Evolutionary conservation across 1,139 yeast species (phyloP), one percentile per base, ranked within the genome.

Genomic region (Saccharomyces hybrid): DNA sequence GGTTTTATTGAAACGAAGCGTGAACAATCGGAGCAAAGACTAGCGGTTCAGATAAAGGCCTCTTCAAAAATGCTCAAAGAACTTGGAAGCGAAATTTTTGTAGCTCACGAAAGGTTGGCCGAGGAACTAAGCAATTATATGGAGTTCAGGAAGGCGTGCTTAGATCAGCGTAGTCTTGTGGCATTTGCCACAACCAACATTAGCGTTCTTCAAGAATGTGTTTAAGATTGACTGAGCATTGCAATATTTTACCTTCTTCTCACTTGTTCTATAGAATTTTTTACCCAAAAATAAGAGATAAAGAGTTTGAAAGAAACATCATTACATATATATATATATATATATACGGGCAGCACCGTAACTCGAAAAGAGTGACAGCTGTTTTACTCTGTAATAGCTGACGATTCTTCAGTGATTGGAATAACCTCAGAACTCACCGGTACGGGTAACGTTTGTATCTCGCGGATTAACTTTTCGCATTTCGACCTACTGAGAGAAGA

Each of bases 41-140:
- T 76, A 9, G 57, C 73, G 2, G 65, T 63, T 1, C 64, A 65
- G 13, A 64, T 73, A 14, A 51, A 51, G 14, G 63, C 56, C 31
- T 49, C 61, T n/a, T 50, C 56, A 5, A 52, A 29, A 41, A 53
- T 49, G 16, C 47, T 66, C 49, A 46, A 57, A 9, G 53, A 51
- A 7, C 42, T 61, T 14, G 54, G 61, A 70, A 23, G 51, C 57
- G 51, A 64, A 53, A 50, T 63, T 58, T 57, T 64, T 54, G 34
- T 55, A 29, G 70, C 64, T 32, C 87, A 86, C 67, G 91, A 85
- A 62, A 63, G 68, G 3, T 62, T 84, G 9, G 90, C 91, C 0
- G 77, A 81, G 50, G 87, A 83, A 62, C 73, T 84, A 23, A 83
- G 85, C 51, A 78, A 77, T 52, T 83, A 79, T 57, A 69, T 85